A percentile compares a stretch with the other conserved stretches of the same genome.
These are phyloP conservation scores for Sphenostylis stenocarpa DNA, from an alignment of 306 rosid species.

Conservation along the genomic window DNA sequence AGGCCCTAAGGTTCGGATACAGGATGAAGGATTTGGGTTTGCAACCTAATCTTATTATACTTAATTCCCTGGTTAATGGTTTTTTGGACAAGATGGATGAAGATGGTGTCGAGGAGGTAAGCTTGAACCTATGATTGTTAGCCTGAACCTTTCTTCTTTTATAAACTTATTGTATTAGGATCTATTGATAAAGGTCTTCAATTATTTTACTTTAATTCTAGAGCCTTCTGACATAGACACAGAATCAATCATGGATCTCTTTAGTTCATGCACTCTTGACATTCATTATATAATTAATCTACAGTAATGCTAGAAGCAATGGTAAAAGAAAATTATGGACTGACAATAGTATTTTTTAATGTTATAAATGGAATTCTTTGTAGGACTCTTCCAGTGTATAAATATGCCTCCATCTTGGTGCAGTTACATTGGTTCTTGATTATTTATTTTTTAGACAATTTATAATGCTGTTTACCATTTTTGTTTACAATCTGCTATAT, in stretches of 20 bases:
- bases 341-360: neutral
- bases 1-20: slow-evolving; percentile 55
- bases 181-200: neutral
- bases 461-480: neutral
- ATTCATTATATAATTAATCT: neutral
- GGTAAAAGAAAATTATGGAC: neutral
- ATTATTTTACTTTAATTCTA: neutral
- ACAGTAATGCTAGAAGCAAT: neutral
- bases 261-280: neutral
- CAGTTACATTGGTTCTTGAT: slow-evolving; percentile 20
- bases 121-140: neutral
- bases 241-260: neutral
- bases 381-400: neutral
- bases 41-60: slow-evolving; percentile 51
- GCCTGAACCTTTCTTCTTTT: neutral
- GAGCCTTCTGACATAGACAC: neutral
- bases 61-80: slow-evolving; percentile 63
- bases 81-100: slow-evolving; percentile 66
- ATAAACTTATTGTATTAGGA: neutral
- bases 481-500: neutral
- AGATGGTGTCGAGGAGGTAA: slow-evolving; percentile 70
- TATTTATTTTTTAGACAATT: neutral
- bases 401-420: neutral
- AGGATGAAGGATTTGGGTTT: slow-evolving; percentile 61
- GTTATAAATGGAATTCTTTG: neutral